These are phyloP conservation scores for Hymenoscyphus linearis DNA, from an alignment of 2,329 filamentous ascomycete genomes.

Conservation along the genomic window DNA sequence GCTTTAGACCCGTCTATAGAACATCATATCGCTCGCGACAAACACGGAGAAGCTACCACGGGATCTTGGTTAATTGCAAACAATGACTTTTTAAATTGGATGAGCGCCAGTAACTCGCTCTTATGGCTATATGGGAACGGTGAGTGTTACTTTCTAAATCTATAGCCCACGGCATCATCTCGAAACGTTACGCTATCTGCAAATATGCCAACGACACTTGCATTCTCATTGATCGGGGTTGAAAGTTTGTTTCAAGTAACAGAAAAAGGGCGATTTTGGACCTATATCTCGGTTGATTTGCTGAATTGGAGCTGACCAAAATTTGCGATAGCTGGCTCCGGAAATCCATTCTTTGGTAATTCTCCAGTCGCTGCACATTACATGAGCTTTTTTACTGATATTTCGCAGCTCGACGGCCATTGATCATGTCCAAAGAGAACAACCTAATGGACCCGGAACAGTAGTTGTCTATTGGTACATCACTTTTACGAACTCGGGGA, in stretches of 20 bases:
- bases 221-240: too few species aligned
- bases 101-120: slow-evolving; percentile 2
- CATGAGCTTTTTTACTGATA: background rate
- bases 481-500: slow-evolving; percentile 8
- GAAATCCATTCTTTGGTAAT: slow-evolving; percentile 11
- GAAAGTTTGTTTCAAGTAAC: too few species aligned
- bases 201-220: too few species aligned
- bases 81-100: slow-evolving; percentile 6
- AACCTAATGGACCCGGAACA: background rate
- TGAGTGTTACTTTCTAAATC: background rate
- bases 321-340: slow-evolving; percentile 6
- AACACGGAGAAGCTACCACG: slow-evolving; percentile 10
- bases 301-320: too few species aligned
- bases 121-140: slow-evolving; percentile 15
- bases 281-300: too few species aligned
- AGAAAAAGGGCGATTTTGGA: too few species aligned
- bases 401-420: slow-evolving; percentile 13
- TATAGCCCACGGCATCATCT: too few species aligned
- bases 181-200: too few species aligned
- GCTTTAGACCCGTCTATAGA: slow-evolving; percentile 7
- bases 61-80: slow-evolving; percentile 14
- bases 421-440: slow-evolving; percentile 6
- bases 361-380: background rate
- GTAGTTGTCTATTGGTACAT: slow-evolving; percentile 16
- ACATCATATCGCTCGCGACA: slow-evolving; percentile 10